A percentile compares a stretch with the other conserved stretches of the same genome.
phyloP scores from a whole-genome alignment of 164 flowering plant species.

The Santalum album region DNA sequence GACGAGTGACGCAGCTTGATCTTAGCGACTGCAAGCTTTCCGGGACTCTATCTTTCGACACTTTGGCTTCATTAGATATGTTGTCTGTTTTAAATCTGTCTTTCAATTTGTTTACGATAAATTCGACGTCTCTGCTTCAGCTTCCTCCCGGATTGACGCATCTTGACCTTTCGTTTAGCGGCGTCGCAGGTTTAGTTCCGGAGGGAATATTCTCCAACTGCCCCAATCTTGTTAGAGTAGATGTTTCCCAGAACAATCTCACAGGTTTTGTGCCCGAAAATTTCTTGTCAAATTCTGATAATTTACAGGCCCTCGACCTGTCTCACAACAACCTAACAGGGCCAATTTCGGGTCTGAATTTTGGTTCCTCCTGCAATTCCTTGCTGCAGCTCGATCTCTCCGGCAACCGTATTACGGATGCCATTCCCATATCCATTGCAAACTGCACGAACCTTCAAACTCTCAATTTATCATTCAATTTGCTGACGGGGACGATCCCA shows the following conservation, averaged over 20 bases:
- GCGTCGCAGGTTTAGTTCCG: constrained; percentile 46
- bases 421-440: constrained; percentile 43
- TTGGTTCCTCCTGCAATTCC: constrained; percentile 37
- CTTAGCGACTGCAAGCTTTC: constrained; percentile 40
- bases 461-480: constrained; percentile 42
- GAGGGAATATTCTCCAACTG: constrained; percentile 32
- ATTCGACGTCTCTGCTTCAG: constrained; percentile 47
- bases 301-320: constrained; percentile 57
- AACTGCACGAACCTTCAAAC: constrained; percentile 50
- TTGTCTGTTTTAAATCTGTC: constrained; percentile 49
- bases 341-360: constrained; percentile 28
- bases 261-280: constrained; percentile 45
- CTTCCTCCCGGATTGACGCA: constrained; percentile 46
- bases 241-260: constrained; percentile 59
- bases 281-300: constrained; percentile 30
- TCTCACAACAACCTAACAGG: constrained; percentile 74
- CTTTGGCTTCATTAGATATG: constrained; percentile 49
- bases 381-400: constrained; percentile 56
- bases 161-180: constrained; percentile 51
- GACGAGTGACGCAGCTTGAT: constrained; percentile 52
- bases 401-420: constrained; percentile 36
- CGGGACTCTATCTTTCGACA: constrained; percentile 40
- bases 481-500: constrained; percentile 48
- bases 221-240: constrained; percentile 38
- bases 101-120: constrained; percentile 39